Evolutionary conservation across 1,284 basidiomycete species (phyloP), one percentile per base, ranked within the genome.

Genomic region (Athelia sp.): DNA sequence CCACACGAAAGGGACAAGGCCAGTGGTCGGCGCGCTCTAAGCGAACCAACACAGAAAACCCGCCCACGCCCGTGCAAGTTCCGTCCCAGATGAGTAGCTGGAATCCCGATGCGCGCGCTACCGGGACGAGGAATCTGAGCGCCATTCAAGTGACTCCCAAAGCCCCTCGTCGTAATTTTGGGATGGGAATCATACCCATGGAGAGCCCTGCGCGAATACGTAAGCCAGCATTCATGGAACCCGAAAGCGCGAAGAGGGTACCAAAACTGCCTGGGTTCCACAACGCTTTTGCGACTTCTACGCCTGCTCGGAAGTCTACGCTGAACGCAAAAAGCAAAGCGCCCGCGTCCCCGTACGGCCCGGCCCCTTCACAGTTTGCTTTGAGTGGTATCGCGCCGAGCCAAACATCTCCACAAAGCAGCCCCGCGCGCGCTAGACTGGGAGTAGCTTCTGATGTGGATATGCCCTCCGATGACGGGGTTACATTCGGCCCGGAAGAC

Each of bases 1-100:
- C 78, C 11, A 58, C 66, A 24, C 76, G 80, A n/a, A 83, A 74
- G 58, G 66, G 72, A 3, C 66, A 74, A 58, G 66, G 72, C 3
- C 66, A 74, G 18, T 59, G 62, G 52, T 71, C 79, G 13, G 62
- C 65, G 15, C 73, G 72, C 15, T 56, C 70, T 22, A 78, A 68
- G 56, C 73, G 65, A 51, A 59, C 61, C 8, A 52, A 52, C 3
- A 68, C 62, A 43, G 74, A 71, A 26, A 56, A 59, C 17, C 67
- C 69, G 23, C 66, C 66, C 4, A 72, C 71, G 2, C 71, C 74
- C 18, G 55, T 73, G 18, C 61, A 64, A 8, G 55, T 68, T 6
- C 65, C 72, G 17, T 62, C 68, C 19, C 73, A 76, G 52, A 73
- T 72, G 50, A 71, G 68, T 32, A 59, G 58, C 31, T 72, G 70